These are phyloP conservation scores for Penicillium sp. DNA, from an alignment of 2,329 filamentous ascomycete species.

Conservation along the genomic window DNA sequence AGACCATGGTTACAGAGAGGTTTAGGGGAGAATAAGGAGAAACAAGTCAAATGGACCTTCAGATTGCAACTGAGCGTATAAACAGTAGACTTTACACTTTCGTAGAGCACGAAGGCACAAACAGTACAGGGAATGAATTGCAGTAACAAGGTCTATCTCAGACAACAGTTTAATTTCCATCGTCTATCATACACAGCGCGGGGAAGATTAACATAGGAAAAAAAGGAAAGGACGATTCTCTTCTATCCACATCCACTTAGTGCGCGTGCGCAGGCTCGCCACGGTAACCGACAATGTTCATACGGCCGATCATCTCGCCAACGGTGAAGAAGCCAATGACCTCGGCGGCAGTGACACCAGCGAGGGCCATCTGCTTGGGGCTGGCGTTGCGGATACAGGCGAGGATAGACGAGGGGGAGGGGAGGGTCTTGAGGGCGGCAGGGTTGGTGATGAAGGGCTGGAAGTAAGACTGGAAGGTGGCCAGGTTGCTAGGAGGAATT, in stretches of 20 bases:
- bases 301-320: slow-evolving; percentile 88
- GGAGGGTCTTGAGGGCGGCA: slow-evolving; percentile 48
- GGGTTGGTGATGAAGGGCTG: slow-evolving; percentile 69
- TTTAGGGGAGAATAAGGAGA: not conserved
- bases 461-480: slow-evolving; percentile 80
- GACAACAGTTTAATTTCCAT: slow-evolving; percentile 41
- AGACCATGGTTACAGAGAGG: not conserved
- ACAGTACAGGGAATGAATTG: slow-evolving; percentile 10
- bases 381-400: slow-evolving; percentile 60
- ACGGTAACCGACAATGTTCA: slow-evolving; percentile 91
- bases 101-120: slow-evolving; percentile 3
- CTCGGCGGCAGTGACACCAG: slow-evolving; percentile 73
- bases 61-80: not conserved
- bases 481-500: slow-evolving; percentile 52
- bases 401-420: slow-evolving; percentile 49
- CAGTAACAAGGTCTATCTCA: slow-evolving; percentile 24
- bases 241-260: slow-evolving; percentile 22
- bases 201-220: slow-evolving; percentile 27
- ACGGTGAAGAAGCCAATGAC: slow-evolving; percentile 94
- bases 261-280: slow-evolving; percentile 51
- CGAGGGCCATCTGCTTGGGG: slow-evolving; percentile 60
- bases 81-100: not conserved
- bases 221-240: slow-evolving; percentile 24
- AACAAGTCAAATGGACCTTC: not conserved
- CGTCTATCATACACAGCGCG: slow-evolving; percentile 39